Conservation (phyloP, 225 moss, liverwort and hornwort genomes). For the Ulota crispa region DNA sequence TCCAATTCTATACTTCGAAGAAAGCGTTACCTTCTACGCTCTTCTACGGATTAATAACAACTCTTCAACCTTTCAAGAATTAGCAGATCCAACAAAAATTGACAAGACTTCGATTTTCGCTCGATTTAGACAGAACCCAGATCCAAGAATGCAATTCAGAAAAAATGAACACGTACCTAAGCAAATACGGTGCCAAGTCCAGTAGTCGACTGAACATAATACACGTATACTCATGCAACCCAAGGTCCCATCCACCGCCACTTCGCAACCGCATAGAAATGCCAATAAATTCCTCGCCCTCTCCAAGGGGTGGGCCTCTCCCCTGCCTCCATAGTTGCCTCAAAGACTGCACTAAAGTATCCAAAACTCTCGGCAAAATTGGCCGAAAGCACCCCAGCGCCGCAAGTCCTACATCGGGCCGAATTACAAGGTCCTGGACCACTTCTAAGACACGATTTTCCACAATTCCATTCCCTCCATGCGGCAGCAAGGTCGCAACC, state of each 20-base stretch:
- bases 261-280: slow-evolving; percentile 31
- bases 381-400: slow-evolving; percentile 86
- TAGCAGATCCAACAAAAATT: background rate
- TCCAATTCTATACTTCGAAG: background rate
- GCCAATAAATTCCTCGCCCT: slow-evolving; percentile 28
- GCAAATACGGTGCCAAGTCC: slow-evolving; percentile 85
- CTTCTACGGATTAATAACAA: background rate
- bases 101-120: background rate
- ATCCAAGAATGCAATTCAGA: slow-evolving; percentile 1
- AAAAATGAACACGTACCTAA: slow-evolving; percentile 51
- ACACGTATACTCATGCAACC: slow-evolving; percentile 69
- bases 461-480: slow-evolving; percentile 35
- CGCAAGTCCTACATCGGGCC: slow-evolving; percentile 67
- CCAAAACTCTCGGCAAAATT: slow-evolving; percentile 65
- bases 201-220: slow-evolving; percentile 80
- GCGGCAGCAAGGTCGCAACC: slow-evolving; percentile 40
- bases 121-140: background rate
- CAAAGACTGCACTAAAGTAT: slow-evolving; percentile 71
- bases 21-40: background rate
- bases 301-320: slow-evolving; percentile 21
- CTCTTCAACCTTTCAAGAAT: background rate
- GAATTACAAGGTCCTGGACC: slow-evolving; percentile 70
- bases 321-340: slow-evolving; percentile 65
- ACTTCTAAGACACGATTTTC: slow-evolving; percentile 50
- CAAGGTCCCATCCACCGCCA: slow-evolving; percentile 68